These are phyloP conservation scores for Linnemannia exigua DNA, from an alignment of 192 early-diverging fungal species.

Conservation along the genomic window DNA sequence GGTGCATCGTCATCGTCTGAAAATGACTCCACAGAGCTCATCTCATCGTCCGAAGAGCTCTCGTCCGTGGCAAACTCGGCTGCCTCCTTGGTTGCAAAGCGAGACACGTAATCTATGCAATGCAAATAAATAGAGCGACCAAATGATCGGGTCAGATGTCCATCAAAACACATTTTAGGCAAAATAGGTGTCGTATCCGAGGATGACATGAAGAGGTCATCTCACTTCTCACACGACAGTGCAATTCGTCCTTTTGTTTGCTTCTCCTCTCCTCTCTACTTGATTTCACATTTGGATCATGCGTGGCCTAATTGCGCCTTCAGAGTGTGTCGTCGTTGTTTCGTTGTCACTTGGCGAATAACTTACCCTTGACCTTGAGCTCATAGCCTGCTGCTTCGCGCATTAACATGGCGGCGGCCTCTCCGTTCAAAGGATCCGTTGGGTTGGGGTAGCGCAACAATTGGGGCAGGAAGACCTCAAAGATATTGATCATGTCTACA, in stretches of 20 bases:
- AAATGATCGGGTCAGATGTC: neutral
- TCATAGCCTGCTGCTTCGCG: slow-evolving; percentile 93
- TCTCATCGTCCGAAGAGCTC: slow-evolving; percentile 76
- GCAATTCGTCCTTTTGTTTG: neutral
- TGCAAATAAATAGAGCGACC: neutral
- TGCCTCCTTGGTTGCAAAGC: slow-evolving; percentile 89
- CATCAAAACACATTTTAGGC: no score
- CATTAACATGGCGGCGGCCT: slow-evolving; percentile 98
- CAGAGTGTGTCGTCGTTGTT: neutral
- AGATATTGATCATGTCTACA: slow-evolving; percentile 98
- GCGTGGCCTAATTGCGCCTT: neutral
- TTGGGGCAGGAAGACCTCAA: slow-evolving; percentile 98
- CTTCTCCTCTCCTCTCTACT: neutral
- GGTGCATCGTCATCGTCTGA: slow-evolving; percentile 86
- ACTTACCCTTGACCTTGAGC: slow-evolving; percentile 88
- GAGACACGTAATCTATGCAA: slow-evolving; percentile 82
- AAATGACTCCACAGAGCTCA: slow-evolving; percentile 87
- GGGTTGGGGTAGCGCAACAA: slow-evolving; percentile 98
- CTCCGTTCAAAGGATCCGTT: slow-evolving; percentile 99
- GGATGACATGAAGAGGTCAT: no score
- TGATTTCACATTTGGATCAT: neutral
- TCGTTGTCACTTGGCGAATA: neutral
- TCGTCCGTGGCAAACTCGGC: slow-evolving; percentile 83
- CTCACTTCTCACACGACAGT: neutral
- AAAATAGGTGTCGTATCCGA: no score